phyloP scores from a whole-genome alignment of 768 basidiomycete species.

The Lentinula aciculospora region DNA sequence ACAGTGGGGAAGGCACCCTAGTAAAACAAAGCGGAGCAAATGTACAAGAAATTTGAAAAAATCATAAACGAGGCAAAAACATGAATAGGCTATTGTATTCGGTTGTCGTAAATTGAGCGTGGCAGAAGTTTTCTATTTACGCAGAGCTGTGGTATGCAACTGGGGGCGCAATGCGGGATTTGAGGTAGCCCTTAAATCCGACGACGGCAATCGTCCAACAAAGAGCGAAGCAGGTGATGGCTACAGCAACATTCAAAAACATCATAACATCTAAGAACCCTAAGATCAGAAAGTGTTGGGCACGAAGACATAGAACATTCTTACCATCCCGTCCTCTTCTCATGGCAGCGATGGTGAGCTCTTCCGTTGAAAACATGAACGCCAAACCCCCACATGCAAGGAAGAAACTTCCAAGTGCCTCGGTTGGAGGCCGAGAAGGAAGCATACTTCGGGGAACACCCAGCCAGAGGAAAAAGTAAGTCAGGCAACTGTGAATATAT shows the following conservation, averaged over 20 bases:
- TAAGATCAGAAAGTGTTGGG: slow-evolving; percentile 1
- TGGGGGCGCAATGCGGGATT: slow-evolving; percentile 28
- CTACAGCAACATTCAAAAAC: slow-evolving; percentile 82
- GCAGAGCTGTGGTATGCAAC: slow-evolving; percentile 29
- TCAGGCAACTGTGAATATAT: slow-evolving; percentile 36
- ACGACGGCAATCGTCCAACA: slow-evolving; percentile 78
- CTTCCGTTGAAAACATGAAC: slow-evolving; percentile 89
- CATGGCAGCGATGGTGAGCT: slow-evolving; percentile 89
- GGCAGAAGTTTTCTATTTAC: no score
- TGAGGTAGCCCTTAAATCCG: slow-evolving; percentile 79
- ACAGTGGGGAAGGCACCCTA: not conserved
- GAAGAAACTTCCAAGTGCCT: slow-evolving; percentile 84
- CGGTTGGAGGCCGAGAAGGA: slow-evolving; percentile 91
- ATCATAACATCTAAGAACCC: slow-evolving; percentile 69
- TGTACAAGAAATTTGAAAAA: not conserved
- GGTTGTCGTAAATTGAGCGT: not conserved
- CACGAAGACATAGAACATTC: slow-evolving; percentile 12
- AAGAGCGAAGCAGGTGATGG: slow-evolving; percentile 81
- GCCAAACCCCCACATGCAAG: slow-evolving; percentile 82
- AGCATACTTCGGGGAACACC: slow-evolving; percentile 77
- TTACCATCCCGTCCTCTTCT: slow-evolving; percentile 78
- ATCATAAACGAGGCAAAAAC: no score
- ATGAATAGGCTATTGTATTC: not conserved
- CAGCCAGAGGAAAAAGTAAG: slow-evolving; percentile 94
- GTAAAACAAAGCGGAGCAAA: not conserved